These are phyloP conservation scores for Gynandropsis gynandra DNA, from an alignment of 345 rosid genomes.

Conservation along the genomic window DNA sequence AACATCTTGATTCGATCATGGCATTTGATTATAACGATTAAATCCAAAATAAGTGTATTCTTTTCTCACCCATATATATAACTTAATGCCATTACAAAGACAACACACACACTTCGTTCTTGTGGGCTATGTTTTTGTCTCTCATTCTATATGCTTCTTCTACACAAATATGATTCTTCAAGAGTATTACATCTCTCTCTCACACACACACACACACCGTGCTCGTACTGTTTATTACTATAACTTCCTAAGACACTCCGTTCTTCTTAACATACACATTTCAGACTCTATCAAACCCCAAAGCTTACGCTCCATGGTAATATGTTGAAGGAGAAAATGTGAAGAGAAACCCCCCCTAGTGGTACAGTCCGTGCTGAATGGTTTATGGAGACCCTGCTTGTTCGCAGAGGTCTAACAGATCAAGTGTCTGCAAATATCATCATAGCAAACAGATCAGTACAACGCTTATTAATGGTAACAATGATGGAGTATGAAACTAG, in stretches of 20 bases:
- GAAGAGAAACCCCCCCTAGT: neutral
- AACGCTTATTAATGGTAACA: neutral
- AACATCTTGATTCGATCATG: too few species aligned
- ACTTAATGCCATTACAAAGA: too few species aligned
- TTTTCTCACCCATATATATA: too few species aligned
- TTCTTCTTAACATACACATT: slow-evolving; percentile 21
- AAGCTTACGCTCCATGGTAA: slow-evolving; percentile 32
- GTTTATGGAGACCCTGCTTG: slow-evolving; percentile 70
- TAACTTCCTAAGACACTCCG: slow-evolving; percentile 15
- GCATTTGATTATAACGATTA: too few species aligned
- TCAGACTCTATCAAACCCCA: slow-evolving; percentile 23
- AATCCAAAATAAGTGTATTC: too few species aligned
- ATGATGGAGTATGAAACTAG: too few species aligned
- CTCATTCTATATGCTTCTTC: neutral
- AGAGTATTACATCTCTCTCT: slow-evolving; percentile 7
- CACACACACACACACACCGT: slow-evolving; percentile 20
- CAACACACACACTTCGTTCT: too few species aligned
- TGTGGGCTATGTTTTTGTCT: too few species aligned
- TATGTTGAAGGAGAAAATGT: neutral
- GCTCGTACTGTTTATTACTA: neutral
- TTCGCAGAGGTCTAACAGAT: slow-evolving; percentile 83
- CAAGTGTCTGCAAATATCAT: slow-evolving; percentile 51
- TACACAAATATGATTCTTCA: slow-evolving; percentile 11
- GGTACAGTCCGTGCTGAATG: slow-evolving; percentile 18
- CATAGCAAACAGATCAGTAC: neutral